Evolutionary conservation across 2,329 filamentous ascomycete genomes (phyloP), one percentile per base, ranked within the genome.

Genomic region (Neofusicoccum sp.): DNA sequence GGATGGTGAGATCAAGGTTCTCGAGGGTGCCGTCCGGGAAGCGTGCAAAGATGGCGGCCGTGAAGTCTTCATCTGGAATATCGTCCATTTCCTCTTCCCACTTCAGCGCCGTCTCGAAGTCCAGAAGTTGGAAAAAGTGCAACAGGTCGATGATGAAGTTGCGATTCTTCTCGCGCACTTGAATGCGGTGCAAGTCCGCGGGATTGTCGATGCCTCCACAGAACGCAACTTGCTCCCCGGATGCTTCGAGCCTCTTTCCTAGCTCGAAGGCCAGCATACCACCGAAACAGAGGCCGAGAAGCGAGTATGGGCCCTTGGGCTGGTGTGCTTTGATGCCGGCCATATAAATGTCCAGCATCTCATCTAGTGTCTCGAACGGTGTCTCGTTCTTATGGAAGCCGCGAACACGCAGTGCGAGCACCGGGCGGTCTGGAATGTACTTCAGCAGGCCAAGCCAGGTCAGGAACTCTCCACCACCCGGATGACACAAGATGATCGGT

Each of bases 141-240:
- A 61, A 41, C 48, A 61, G 33, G 30, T 61, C 59, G 59, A 61
- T 61, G 59, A 61, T 31, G 28, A 61, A 61, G 31, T 57, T 61
- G 3, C 59, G 59, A 7, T 36, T 30, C 43, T 48, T 61, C 26
- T 54, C 24, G 26, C 59, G 49, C 4, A 56, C 41, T 33, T 56
- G 48, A 24, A 61, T 61, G 2, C 48, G 41, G 3, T 11, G 43
- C 59, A 61, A 28, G 34, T 61, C 59, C 2, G 59, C 59, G 9
- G 59, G 59, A n/a, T 61, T 61, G 41, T 61, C 59, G 31, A 61
- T 61, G 9, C 59, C 59, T 24, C 49, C 59, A 12, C 43, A 49
- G 24, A 61, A 61, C 5, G 12, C 6, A 5, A 61, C 59, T 12
- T 57, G 24, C 1, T 61, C 59, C 20, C 59, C 59, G 5, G 28